Evolutionary conservation across 2,329 filamentous ascomycete genomes (phyloP), one percentile per base, ranked within the genome.

Genomic region (Massarina eburnea): DNA sequence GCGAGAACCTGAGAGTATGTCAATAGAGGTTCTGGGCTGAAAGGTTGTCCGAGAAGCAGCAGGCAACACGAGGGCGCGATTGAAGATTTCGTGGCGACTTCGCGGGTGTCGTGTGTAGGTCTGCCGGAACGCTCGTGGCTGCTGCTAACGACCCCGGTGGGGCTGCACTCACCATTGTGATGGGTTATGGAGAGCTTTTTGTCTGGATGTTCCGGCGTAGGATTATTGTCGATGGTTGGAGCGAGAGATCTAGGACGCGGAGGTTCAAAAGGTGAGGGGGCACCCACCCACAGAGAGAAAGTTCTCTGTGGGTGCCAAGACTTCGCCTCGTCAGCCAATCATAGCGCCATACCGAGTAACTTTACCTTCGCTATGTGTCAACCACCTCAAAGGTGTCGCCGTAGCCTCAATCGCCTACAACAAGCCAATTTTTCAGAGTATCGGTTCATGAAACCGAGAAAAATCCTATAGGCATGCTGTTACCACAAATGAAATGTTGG

Each of bases 1-100:
- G 94, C 94, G 88, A 99, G 91, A 95, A 97, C 92, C 94, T 97
- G 74, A 54, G 37, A 33, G 19, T 41, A 42, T 18, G 36, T 62
- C 46, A 61, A 57, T 50, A 37, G 34, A 43, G 37, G 6, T 29
- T 38, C 43, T 21, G 26, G 30, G 54, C 57, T 51, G 42, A 51
- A 41, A 47, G 15, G 20, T 26, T 34, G 17, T 29, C 48, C 36
- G 42, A 46, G 48, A 48, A 46, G 41, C 40, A 14, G 43, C 26
- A 39, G 37, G 51, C 42, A 33, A 52, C 53, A 48, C 41, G 46
- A 52, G 42, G 43, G 38, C 49, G 57, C 50, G 51, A 46, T 55
- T 55, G 50, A 52, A 59, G 49, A 53, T 58, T 58, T 49, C 43
- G 63, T 65, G 62, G 61, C 61, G 43, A 62, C 59, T n/a, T 45